Evolutionary conservation across 176 grass and related monocot species (phyloP).

Genomic region (Lolium perenne): DNA sequence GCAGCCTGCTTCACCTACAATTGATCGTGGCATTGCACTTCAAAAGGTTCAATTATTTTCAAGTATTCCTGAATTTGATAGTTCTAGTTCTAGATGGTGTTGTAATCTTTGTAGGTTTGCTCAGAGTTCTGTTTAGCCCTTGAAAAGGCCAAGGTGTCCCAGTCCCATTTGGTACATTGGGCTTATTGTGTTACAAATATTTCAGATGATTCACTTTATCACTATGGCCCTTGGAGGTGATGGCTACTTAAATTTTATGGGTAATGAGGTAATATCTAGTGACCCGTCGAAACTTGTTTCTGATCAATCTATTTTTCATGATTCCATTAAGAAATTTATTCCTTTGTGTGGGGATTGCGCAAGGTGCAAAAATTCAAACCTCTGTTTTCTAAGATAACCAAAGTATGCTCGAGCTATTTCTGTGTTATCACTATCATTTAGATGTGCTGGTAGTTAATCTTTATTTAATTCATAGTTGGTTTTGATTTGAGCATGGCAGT

Average conservation of each 20-base stretch:
- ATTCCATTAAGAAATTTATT: neutral
- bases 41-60: slow-evolving; percentile 69
- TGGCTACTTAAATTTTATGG: slow-evolving; percentile 99
- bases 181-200: slow-evolving; percentile 26
- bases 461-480: neutral
- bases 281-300: neutral
- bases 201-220: slow-evolving; percentile 98
- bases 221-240: slow-evolving; percentile 96
- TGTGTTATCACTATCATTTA: neutral
- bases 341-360: neutral
- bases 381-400: slow-evolving; percentile 32
- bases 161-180: slow-evolving; percentile 22
- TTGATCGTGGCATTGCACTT: slow-evolving; percentile 88
- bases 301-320: neutral
- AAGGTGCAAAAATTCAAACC: neutral
- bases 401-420: slow-evolving; percentile 6
- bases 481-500: neutral
- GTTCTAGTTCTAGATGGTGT: slow-evolving; percentile 22
- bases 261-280: slow-evolving; percentile 76
- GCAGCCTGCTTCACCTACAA: slow-evolving; percentile 74
- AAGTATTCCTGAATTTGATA: slow-evolving; percentile 21
- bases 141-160: neutral
- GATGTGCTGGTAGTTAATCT: neutral
- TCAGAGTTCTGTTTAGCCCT: slow-evolving; percentile 17
- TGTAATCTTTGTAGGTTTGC: slow-evolving; percentile 2